Base-by-base conservation (phyloP, 2,329 filamentous ascomycete species). In the Pseudogymnoascus sp. region DNA sequence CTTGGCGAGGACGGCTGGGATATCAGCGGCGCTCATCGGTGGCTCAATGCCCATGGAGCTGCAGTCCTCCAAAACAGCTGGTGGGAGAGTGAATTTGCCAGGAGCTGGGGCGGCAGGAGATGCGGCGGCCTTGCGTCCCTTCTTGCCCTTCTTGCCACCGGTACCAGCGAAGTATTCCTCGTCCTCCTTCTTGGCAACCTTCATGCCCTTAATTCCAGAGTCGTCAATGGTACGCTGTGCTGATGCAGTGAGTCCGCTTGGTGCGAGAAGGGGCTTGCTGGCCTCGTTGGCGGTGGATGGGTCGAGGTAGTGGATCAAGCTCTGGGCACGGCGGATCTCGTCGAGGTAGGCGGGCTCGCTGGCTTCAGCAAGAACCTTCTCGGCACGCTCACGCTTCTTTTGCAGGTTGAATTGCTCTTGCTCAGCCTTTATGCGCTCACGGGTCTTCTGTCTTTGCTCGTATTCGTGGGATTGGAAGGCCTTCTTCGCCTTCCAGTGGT, bases 21-120 rank as follows among this genome's bases (percentile, higher is more conserved):
- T 87, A 71, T 96, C 93, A 63, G 87, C 83, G 72, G 91, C 86
- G 77, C 86, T 90, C 83, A 93, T 91, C 33, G 95, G 95, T 62
- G 93, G 90, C 65, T 96, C 88, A 69, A 97, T 86, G 71, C 88
- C 88, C 74, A 97, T 83, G 77, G 89, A 89, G 69, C 85, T 81
- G 69, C 96, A 89, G 77, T 96, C 90, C 77, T 97, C 92, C 60
- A 99, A 91, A 69, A 97, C 88, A 65, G 92, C 91, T 61, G 95
- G 89, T 70, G 90, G 93, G 74, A 95, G 86, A 79, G 88, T 96
- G 84, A 91, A 96, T 74, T 87, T 88, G 67, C 77, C 73, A 33
- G 75, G 73, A 60, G 78, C 72, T 13, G 79, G 82, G n/a, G 82
- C 70, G 44, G 80, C 75, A 15, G 79, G 75, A 44, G 80, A 77